Conservation (phyloP, 208 protist genomes). For the Trypanosoma brucei region DNA sequence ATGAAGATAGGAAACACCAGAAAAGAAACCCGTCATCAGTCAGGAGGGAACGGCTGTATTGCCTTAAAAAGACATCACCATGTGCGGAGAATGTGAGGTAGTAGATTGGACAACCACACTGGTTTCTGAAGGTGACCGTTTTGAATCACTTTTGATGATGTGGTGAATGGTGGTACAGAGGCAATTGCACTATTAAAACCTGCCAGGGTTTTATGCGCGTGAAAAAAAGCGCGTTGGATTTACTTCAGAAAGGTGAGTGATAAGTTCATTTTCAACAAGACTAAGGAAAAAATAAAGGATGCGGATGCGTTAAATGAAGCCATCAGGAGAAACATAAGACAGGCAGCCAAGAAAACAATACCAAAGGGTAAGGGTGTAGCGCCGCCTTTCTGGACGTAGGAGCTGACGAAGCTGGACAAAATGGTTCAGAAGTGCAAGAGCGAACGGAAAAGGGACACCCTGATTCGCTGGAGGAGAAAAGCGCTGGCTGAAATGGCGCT, state of each 20-base stretch:
- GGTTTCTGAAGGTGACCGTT: slow-evolving; percentile 9
- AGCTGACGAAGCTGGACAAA: slow-evolving; percentile 12
- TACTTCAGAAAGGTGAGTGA: slow-evolving; percentile 3
- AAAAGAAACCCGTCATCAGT: not conserved
- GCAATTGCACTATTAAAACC: not conserved
- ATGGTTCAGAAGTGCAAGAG: slow-evolving; percentile 8
- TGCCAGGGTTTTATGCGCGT: not conserved
- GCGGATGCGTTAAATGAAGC: not conserved
- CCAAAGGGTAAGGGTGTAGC: not conserved
- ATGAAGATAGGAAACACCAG: slow-evolving; percentile 2
- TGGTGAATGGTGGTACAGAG: not conserved
- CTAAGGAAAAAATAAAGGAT: not conserved
- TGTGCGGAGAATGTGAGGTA: slow-evolving; percentile 1
- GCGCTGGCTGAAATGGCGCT: not conserved
- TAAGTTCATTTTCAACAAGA: not conserved
- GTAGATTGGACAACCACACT: not conserved
- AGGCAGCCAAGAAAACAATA: not conserved
- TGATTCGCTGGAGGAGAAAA: slow-evolving; percentile 5
- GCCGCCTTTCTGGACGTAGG: slow-evolving; percentile 13
- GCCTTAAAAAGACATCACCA: slow-evolving; percentile 7
- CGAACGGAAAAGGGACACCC: slow-evolving; percentile 2
- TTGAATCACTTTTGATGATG: slow-evolving; percentile 9
- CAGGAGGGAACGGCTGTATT: not conserved
- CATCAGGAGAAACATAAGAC: not conserved
- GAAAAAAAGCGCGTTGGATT: slow-evolving; percentile 13